phyloP scores from a whole-genome alignment of 2,329 filamentous ascomycete species.

The Botrytis tulipae region DNA sequence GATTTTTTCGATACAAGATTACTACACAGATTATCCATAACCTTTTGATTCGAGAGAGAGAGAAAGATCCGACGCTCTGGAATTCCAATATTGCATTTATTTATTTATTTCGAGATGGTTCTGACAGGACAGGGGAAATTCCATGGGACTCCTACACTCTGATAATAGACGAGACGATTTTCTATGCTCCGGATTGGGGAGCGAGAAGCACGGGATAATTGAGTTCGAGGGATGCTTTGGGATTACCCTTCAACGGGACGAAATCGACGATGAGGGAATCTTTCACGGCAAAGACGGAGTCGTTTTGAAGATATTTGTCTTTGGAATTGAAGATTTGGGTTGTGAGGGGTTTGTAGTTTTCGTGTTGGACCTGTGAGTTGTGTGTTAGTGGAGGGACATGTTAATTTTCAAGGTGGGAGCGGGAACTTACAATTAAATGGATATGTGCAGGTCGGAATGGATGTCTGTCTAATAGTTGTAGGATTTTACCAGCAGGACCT shows the following conservation, averaged over 20 bases:
- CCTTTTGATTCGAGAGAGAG: too few relatives aligned
- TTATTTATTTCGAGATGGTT: not conserved
- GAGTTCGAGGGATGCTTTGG: conserved; percentile 38
- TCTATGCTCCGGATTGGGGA: conserved; percentile 15
- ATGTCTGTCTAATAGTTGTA: conserved; percentile 59
- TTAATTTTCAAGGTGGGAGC: not conserved
- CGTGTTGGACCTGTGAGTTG: conserved; percentile 26
- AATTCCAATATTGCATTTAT: not conserved
- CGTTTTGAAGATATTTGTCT: conserved; percentile 59
- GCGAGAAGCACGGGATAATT: conserved; percentile 35
- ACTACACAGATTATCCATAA: not conserved
- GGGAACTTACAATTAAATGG: conserved; percentile 52
- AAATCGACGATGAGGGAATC: conserved; percentile 52
- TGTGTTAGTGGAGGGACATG: not conserved
- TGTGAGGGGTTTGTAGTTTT: conserved; percentile 62
- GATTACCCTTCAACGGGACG: conserved; percentile 44
- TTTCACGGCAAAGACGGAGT: conserved; percentile 55
- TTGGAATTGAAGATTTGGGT: conserved; percentile 75
- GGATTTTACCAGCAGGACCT: conserved; percentile 57
- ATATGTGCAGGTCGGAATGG: conserved; percentile 63
- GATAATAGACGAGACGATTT: not conserved
- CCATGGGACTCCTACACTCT: not conserved
- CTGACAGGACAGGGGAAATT: not conserved
- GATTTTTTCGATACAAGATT: too few relatives aligned
- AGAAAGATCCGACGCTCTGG: not conserved